Percentiles rank a stretch among this genome's conserved stretches.
Conservation (phyloP, 2,329 filamentous ascomycete species). For the Claviceps sp. region DNA sequence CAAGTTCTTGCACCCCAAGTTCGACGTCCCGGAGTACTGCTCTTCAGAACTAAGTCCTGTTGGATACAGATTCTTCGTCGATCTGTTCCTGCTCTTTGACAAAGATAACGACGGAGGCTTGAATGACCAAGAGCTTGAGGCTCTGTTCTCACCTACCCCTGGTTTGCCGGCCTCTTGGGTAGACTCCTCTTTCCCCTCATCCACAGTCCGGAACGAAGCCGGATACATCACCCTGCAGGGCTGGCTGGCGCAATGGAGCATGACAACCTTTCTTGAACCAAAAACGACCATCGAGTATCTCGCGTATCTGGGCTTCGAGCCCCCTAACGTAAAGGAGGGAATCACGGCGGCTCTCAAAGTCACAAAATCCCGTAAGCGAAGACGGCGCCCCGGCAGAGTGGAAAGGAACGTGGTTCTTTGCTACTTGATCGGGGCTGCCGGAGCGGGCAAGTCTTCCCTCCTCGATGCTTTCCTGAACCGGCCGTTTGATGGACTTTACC, state of each 20-base stretch:
- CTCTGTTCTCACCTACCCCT: conserved; percentile 85
- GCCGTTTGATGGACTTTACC: conserved; percentile 71
- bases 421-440: conserved; percentile 75
- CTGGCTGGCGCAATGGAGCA: conserved; percentile 98
- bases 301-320: conserved; percentile 90
- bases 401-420: conserved; percentile 91
- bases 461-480: conserved; percentile 84
- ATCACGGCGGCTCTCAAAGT: conserved; percentile 80
- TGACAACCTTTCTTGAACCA: conserved; percentile 95
- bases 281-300: conserved; percentile 93
- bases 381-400: conserved; percentile 68
- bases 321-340: conserved; percentile 57
- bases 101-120: conserved; percentile 95
- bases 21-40: conserved; percentile 83
- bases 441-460: conserved; percentile 81
- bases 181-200: conserved; percentile 80
- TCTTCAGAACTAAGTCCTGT: conserved; percentile 89
- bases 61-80: conserved; percentile 95
- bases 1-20: conserved; percentile 80
- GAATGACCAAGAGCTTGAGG: conserved; percentile 70
- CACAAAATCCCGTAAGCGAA: conserved; percentile 79
- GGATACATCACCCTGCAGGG: conserved; percentile 93
- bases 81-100: conserved; percentile 87
- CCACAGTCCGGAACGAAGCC: conserved; percentile 87
- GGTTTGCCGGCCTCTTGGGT: conserved; percentile 78